phyloP scores from a whole-genome alignment of 768 basidiomycete species.

The Mrakia hoshinonis region DNA sequence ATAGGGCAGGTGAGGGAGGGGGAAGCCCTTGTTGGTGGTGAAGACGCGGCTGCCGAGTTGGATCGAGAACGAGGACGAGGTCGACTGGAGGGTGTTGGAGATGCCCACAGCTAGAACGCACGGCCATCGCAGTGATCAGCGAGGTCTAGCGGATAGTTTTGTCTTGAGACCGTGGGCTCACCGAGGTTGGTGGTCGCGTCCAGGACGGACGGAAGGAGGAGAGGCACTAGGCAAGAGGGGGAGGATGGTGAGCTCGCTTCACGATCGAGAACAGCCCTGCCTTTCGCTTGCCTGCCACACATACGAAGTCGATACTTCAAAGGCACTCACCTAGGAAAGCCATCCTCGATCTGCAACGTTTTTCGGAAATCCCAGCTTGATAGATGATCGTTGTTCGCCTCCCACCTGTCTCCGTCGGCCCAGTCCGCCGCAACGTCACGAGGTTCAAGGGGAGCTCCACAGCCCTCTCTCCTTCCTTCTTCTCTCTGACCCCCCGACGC shows the following conservation, averaged over 20 bases:
- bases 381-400: background rate
- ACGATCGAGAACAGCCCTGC: background rate
- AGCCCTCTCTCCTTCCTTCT: background rate
- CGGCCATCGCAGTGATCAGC: too few species aligned
- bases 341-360: background rate
- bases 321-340: background rate
- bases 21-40: conserved; percentile 32
- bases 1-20: conserved; percentile 32
- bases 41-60: conserved; percentile 35
- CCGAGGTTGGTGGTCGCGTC: conserved; percentile 16
- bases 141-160: too few species aligned
- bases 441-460: background rate
- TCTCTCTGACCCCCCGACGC: background rate
- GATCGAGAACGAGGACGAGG: conserved; percentile 33
- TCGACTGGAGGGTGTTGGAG: conserved; percentile 35
- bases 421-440: background rate
- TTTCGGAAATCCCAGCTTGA: too few species aligned
- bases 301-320: background rate
- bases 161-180: background rate
- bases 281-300: background rate
- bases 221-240: conserved; percentile 11
- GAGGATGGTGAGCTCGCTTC: background rate
- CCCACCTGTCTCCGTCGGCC: background rate
- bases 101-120: conserved; percentile 33
- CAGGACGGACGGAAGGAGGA: conserved; percentile 12